phyloP scores from a whole-genome alignment of 2,329 filamentous ascomycete genomes.

The Claviceps sp. region DNA sequence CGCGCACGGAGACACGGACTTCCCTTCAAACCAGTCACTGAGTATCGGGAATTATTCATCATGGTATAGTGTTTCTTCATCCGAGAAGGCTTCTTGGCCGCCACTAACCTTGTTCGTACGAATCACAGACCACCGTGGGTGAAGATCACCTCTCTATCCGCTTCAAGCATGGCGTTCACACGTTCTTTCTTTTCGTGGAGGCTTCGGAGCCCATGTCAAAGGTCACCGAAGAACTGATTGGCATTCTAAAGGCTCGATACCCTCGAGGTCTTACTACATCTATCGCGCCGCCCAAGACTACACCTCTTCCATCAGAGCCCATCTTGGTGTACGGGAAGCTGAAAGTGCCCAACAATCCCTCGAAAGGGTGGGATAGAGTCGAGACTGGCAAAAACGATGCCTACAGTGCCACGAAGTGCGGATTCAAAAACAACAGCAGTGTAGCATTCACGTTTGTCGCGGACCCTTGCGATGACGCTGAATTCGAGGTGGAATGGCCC shows the following conservation, averaged over 20 bases:
- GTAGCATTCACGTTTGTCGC: conserved; percentile 36
- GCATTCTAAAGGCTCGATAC: conserved; percentile 43
- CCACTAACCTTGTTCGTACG: neutral
- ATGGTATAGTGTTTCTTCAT: neutral
- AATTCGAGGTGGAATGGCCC: conserved; percentile 34
- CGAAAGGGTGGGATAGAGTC: conserved; percentile 36
- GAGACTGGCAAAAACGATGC: conserved; percentile 19
- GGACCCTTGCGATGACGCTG: conserved; percentile 25
- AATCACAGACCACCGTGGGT: conserved; percentile 13
- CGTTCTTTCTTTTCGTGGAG: conserved; percentile 54
- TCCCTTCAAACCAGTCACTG: neutral
- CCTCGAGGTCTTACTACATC: conserved; percentile 34
- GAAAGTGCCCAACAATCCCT: conserved; percentile 29
- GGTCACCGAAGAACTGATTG: conserved; percentile 45
- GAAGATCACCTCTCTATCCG: conserved; percentile 50
- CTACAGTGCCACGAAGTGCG: conserved; percentile 28
- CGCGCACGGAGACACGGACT: neutral
- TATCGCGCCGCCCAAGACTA: conserved; percentile 18
- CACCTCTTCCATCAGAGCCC: conserved; percentile 26
- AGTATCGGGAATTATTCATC: neutral
- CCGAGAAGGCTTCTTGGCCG: neutral
- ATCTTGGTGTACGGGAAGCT: conserved; percentile 34
- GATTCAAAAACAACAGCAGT: conserved; percentile 31
- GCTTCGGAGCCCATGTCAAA: conserved; percentile 41
- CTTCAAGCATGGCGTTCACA: conserved; percentile 61